Evolutionary conservation across 345 rosid genomes (phyloP), one percentile per base, ranked within the genome.

Genomic region (Ceriops tagal): DNA sequence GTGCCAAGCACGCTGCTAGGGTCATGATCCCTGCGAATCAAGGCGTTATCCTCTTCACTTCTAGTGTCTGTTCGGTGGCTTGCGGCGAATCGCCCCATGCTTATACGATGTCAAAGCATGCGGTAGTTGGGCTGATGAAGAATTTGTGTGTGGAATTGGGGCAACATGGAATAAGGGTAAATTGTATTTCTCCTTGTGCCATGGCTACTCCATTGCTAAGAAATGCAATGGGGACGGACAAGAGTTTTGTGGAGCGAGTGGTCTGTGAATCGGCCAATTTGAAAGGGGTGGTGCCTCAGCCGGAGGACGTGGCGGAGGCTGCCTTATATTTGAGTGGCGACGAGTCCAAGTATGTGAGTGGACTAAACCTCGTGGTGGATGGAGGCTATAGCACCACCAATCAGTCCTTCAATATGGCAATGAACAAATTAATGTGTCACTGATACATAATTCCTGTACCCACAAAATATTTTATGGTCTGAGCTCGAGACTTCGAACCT

Each of bases 1-100:
- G 80, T 1, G 87, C 87, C 66, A 83, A 83, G 67, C 83, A 81
- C 27, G 87, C 87, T 0, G 81, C 87, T 4, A 74, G 81, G 67
- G 83, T 81, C 22, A 83, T 83, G 87, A 80, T 79, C 22, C 84
- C 83, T 3, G 83, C 62, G 0, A 74, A 65, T 61, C 74, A 69
- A 21, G 84, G 87, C 6, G 73, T 73, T 32, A 81, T 83, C 32
- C 79, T 83, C 57, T 83, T 83, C 76, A 83, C 81, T 27, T 68
- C 80, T 0, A 83, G 87, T 58, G 30, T 75, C 0, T 73, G 80
- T 52, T 78, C 84, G 1, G 73, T 59, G 34, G 22, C 53, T 1
- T 32, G 70, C 10, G 87, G 84, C 0, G 81, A 74, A 68, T 58
- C 83, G 1, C 68, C 81, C 0, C 81, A 78, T 32, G 79, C 81